Percentiles rank a stretch among this genome's conserved stretches.
Conservation (phyloP, 345 rosid genomes). For the Punica granatum region DNA sequence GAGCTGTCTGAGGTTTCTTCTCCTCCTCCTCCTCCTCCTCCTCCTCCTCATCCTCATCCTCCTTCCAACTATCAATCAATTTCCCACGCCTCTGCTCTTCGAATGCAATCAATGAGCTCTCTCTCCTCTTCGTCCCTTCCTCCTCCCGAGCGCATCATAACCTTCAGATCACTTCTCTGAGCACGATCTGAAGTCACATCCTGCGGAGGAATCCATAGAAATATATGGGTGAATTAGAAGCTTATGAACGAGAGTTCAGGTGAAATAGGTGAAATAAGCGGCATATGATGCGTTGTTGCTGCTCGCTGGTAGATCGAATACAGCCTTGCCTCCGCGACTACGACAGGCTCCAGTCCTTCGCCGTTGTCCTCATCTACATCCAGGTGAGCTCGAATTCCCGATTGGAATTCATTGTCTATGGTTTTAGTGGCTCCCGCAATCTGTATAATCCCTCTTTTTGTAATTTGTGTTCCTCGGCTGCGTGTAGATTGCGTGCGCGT, state of each 20-base stretch:
- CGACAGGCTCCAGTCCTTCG: slow-evolving; percentile 60
- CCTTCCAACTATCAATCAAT: too few species aligned
- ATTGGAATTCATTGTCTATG: neutral
- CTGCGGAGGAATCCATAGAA: neutral
- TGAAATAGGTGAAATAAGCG: neutral
- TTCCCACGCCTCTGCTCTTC: neutral
- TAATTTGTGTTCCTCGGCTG: neutral
- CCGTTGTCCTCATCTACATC: slow-evolving; percentile 66
- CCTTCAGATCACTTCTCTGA: neutral
- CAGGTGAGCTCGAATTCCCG: slow-evolving; percentile 33
- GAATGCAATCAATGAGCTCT: neutral
- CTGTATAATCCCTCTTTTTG: neutral
- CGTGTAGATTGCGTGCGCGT: slow-evolving; percentile 65
- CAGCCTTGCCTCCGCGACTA: slow-evolving; percentile 58
- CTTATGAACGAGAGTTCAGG: neutral
- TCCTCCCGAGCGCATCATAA: neutral
- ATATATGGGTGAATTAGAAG: neutral
- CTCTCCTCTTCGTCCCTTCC: neutral
- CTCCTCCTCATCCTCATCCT: neutral
- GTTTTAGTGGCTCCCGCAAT: neutral
- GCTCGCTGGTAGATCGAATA: slow-evolving; percentile 42
- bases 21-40: neutral
- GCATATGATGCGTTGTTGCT: slow-evolving; percentile 16
- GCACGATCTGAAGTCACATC: neutral
- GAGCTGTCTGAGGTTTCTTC: neutral